phyloP scores from a whole-genome alignment of 1,139 yeast genomes.

The Suhomyces atakaporum region DNA sequence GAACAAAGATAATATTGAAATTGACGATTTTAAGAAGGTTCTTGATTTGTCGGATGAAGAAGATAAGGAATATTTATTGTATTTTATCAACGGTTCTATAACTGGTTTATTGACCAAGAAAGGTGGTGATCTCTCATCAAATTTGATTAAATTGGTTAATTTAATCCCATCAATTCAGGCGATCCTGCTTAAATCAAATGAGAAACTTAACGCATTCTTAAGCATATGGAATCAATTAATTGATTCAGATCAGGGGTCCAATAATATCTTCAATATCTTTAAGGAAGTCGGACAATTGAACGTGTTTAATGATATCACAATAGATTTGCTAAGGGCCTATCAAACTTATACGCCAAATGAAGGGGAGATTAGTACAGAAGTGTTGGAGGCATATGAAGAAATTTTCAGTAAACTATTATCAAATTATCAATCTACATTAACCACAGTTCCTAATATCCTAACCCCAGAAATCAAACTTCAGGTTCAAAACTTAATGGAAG shows the following conservation, averaged over 20 bases:
- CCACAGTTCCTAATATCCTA: slow-evolving; percentile 14
- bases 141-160: slow-evolving; percentile 25
- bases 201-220: slow-evolving; percentile 26
- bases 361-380: slow-evolving; percentile 10
- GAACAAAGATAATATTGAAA: slow-evolving; percentile 21
- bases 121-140: slow-evolving; percentile 17
- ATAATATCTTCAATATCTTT: slow-evolving; percentile 26
- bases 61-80: slow-evolving; percentile 25
- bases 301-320: slow-evolving; percentile 30
- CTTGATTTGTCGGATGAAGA: slow-evolving; percentile 24
- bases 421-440: slow-evolving; percentile 13
- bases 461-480: slow-evolving; percentile 27
- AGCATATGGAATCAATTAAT: slow-evolving; percentile 34
- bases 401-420: slow-evolving; percentile 20
- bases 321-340: slow-evolving; percentile 28
- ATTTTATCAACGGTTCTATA: slow-evolving; percentile 34
- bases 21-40: slow-evolving; percentile 22
- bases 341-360: slow-evolving; percentile 20
- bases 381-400: slow-evolving; percentile 18
- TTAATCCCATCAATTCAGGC: slow-evolving; percentile 26
- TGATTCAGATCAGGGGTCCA: slow-evolving; percentile 17
- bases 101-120: slow-evolving; percentile 18
- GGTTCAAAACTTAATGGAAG: slow-evolving; percentile 29
- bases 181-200: slow-evolving; percentile 23
- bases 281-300: slow-evolving; percentile 27